Conservation (phyloP, 1,139 yeast species). For the Sugiyamaella grinbergsii region DNA sequence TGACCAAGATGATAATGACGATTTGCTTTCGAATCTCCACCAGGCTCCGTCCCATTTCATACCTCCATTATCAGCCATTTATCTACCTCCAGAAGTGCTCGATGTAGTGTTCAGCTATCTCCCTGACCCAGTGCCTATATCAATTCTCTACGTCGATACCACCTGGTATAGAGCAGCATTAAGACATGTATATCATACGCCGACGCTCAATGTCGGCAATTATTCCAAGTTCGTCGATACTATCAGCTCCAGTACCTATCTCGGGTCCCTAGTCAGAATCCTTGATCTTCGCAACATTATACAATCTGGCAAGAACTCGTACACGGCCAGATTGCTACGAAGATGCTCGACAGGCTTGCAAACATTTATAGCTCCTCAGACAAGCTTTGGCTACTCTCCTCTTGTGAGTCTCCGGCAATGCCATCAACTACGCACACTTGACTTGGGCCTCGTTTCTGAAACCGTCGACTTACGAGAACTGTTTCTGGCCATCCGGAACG, state of each 20-base stretch:
- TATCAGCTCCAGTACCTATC: conserved; percentile 43
- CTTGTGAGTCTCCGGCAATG: conserved; percentile 76
- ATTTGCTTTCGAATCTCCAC: background rate
- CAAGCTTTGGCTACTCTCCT: conserved; percentile 92
- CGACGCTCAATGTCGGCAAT: conserved; percentile 64
- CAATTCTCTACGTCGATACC: conserved; percentile 49
- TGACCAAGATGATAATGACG: background rate
- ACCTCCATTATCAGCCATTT: conserved; percentile 36
- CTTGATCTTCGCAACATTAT: conserved; percentile 77
- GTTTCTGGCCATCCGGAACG: conserved; percentile 68
- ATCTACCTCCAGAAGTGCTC: conserved; percentile 63
- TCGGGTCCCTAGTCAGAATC: conserved; percentile 42
- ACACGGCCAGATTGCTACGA: conserved; percentile 76
- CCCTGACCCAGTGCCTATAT: conserved; percentile 41
- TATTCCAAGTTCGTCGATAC: conserved; percentile 74
- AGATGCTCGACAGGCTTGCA: conserved; percentile 67
- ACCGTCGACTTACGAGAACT: conserved; percentile 80
- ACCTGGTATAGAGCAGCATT: conserved; percentile 60
- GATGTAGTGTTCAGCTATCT: conserved; percentile 53
- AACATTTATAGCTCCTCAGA: conserved; percentile 85
- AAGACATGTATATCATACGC: conserved; percentile 64
- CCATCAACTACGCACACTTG: conserved; percentile 61
- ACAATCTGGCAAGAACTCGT: conserved; percentile 93
- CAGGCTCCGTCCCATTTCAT: background rate
- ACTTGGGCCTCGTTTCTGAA: conserved; percentile 87